Percentiles rank a stretch among this genome's conserved stretches.
These are phyloP conservation scores for Sclerotinia trifoliorum DNA, from an alignment of 2,329 filamentous ascomycete genomes.

Conservation along the genomic window DNA sequence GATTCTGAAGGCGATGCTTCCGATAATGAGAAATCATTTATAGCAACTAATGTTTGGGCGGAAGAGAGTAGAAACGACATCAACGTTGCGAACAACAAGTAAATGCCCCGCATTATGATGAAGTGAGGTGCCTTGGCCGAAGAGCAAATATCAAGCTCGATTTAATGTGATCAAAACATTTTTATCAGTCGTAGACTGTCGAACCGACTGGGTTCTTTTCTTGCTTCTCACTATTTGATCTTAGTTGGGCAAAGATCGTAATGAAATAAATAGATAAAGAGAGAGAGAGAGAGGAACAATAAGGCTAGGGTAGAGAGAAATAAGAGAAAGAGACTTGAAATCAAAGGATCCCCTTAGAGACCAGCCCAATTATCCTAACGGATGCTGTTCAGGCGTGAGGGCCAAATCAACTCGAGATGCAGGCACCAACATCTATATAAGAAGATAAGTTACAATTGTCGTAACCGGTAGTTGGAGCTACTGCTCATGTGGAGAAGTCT, in stretches of 20 bases:
- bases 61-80: conserved; percentile 20
- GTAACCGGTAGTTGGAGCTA: conserved; percentile 14
- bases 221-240: conserved; percentile 16
- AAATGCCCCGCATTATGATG: conserved; percentile 25
- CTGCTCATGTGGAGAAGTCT: conserved; percentile 12
- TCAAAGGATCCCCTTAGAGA: conserved; percentile 18
- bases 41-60: conserved; percentile 18
- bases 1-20: background rate
- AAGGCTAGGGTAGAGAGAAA: conserved; percentile 41
- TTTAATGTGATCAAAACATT: conserved; percentile 20
- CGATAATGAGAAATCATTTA: conserved; percentile 13
- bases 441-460: background rate
- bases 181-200: conserved; percentile 13
- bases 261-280: conserved; percentile 38
- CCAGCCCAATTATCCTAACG: conserved; percentile 16
- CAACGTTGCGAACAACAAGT: conserved; percentile 22
- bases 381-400: conserved; percentile 17
- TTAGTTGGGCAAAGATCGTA: conserved; percentile 33
- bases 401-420: conserved; percentile 8
- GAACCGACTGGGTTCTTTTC: conserved; percentile 21
- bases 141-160: conserved; percentile 17
- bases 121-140: conserved; percentile 20
- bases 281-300: conserved; percentile 44
- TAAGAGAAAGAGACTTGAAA: conserved; percentile 56
- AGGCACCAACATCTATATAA: conserved; percentile 23